Percentiles rank a stretch among this genome's conserved stretches.
Conservation (phyloP, 139 green algal species). For the Chlorella sp. region DNA sequence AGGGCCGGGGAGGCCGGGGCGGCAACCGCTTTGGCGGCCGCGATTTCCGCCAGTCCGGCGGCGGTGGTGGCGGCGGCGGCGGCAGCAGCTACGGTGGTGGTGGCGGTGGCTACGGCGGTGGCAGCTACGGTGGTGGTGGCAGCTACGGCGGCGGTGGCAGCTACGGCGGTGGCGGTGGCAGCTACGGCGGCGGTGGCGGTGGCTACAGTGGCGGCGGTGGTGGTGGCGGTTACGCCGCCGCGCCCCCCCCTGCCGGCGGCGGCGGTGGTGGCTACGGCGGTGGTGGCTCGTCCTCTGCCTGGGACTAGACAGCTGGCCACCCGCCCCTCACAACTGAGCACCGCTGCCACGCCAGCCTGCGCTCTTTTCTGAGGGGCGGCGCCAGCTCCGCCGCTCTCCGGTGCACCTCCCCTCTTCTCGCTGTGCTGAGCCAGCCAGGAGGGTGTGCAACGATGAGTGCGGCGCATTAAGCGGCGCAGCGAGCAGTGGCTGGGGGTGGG, state of each 20-base stretch:
- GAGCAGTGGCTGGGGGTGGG: too few species aligned
- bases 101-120: conserved; percentile 48
- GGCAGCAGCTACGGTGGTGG: conserved; percentile 23
- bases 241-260: not conserved
- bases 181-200: not conserved
- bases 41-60: conserved; percentile 86
- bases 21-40: conserved; percentile 86
- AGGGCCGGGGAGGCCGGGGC: conserved; percentile 55
- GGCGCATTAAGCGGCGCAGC: too few species aligned
- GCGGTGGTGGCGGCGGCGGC: conserved; percentile 43
- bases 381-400: too few species aligned
- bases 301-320: conserved; percentile 25
- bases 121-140: conserved; percentile 40
- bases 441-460: too few species aligned
- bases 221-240: conserved; percentile 29
- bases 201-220: conserved; percentile 15
- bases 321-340: not conserved
- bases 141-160: conserved; percentile 44
- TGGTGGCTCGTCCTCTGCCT: conserved; percentile 30
- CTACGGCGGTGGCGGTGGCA: conserved; percentile 39
- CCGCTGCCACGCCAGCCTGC: too few species aligned
- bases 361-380: not conserved
- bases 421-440: not conserved
- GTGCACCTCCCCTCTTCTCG: not conserved
- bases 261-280: not conserved